Evolutionary conservation across 148 eudicot species (phyloP), one percentile per base, ranked within the genome.

Genomic region (Bassia scoparia): DNA sequence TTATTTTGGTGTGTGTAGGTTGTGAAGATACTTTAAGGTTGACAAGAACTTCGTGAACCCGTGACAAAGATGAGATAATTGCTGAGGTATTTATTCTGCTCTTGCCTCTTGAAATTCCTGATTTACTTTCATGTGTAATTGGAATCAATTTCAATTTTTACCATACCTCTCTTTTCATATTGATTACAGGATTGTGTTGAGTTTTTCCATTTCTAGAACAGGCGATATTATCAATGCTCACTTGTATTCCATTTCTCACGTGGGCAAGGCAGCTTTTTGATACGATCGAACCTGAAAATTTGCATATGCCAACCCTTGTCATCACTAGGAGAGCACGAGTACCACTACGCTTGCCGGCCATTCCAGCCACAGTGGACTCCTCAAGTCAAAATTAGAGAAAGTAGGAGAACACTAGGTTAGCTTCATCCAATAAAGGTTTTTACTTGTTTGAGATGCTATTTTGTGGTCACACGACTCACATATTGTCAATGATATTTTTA

Each of bases 291-390:
- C 89, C 91, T 34, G 93, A 87, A 78, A 89, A 94, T 80, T 55
- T 93, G 84, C 78, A 89, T 56, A 73, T 94, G 67, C 86, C 87
- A n/a, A 62, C 93, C 96, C 71, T 83, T 91, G 76, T 73, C 90
- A 3, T 69, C 90, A 13, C 67, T 89, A 27, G 96, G 96, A 27
- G 93, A 87, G 80, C 86, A 80, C 63, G 90, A 78, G 80, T 94
- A 72, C 91, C 91, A 3, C 90, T 94, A 11, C 90, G 87, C 46
- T 53, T 94, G 76, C 97, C 97, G 78, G 82, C 97, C 46, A 80
- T 94, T 72, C 96, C 98, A 49, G 79, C 96, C 96, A 20, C 89
- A 83, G 77, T 82, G 97, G 96, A 74, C 85, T 72, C 92, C 89
- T 35, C 74, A 79, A 52, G 89, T 90, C 74, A 90, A 93, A 85